Percentiles rank a stretch among this genome's conserved stretches.
Conservation (phyloP, 305 asterid genomes). For the Solanum aculeatissimum region DNA sequence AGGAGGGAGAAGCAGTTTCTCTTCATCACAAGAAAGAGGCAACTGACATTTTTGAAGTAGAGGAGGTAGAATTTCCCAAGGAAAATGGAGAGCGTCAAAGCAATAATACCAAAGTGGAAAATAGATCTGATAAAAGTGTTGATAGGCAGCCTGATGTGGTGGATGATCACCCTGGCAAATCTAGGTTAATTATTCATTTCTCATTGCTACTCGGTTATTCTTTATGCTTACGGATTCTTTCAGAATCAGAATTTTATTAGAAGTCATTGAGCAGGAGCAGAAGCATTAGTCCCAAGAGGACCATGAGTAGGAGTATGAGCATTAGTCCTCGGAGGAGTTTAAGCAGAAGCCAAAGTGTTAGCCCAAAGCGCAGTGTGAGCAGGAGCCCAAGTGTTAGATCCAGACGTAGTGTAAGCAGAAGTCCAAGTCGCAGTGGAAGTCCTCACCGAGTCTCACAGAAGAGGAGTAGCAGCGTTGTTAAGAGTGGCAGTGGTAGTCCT, state of each 20-base stretch:
- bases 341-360: conserved; percentile 38
- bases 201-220: conserved; percentile 3
- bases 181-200: conserved; percentile 45
- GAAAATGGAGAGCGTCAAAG: conserved; percentile 75
- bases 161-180: conserved; percentile 68
- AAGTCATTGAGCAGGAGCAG: conserved; percentile 57
- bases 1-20: conserved; percentile 33
- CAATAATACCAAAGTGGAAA: conserved; percentile 46
- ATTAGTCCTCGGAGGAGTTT: conserved; percentile 62
- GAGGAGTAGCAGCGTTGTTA: conserved; percentile 1
- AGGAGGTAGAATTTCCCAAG: conserved; percentile 71
- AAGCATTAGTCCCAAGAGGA: conserved; percentile 50
- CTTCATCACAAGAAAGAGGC: conserved; percentile 34
- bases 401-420: conserved; percentile 33
- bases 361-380: conserved; percentile 34
- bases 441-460: not conserved
- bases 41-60: conserved; percentile 50
- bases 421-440: conserved; percentile 21
- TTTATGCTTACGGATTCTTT: conserved; percentile 14
- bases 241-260: conserved; percentile 15
- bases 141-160: conserved; percentile 67
- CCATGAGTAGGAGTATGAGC: conserved; percentile 85
- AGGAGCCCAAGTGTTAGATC: conserved; percentile 49
- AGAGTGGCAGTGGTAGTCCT: conserved; percentile 28
- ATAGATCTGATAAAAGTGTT: conserved; percentile 40